Base-by-base conservation (phyloP, 805 yeast species). In the Nematodospora valgi region DNA sequence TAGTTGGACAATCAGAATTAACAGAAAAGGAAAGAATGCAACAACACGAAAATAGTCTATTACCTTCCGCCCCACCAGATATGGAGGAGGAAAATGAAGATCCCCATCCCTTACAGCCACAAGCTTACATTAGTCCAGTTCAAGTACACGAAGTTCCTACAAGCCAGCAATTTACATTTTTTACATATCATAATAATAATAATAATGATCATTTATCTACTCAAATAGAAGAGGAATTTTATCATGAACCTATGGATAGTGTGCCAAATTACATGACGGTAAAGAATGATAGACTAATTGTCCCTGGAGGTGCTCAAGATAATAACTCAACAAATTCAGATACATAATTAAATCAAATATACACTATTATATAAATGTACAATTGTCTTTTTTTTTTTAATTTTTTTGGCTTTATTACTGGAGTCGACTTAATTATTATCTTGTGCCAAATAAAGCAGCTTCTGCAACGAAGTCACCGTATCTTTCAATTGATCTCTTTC, bases 401-500 rank as follows among this genome's bases (percentile, higher is more conserved):
- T 8, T 23, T 23, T 21, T 21, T 21, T 21, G 23, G 23, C 10
- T 21, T 21, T 21, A 21, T 21, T 8, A 21, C 10, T 21, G 23
- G 6, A 28, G 14, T n/a, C 15, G 7, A 21, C 7, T 10, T 21
- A 18, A 9, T 33, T 31, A 26, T 34, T 31, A 27, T 43, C 32
- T 38, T 46, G 44, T 34, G 27, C 45, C 20, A 57, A 43, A 38
- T 57, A 57, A 40, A 82, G 58, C 47, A 74, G 75, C 54, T 82
- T 82, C 59, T 82, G 81, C 52, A 82, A 61, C 0, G 65, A 48
- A 21, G 76, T 53, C 11, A 80, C 74, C 39, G 71, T 79, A 15
- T 78, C 82, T 51, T 78, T 81, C 55, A 85, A 64, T 47, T 80
- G 83, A 51, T 87, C 93, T 45, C 94, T 73, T 59, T 87, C 96